Evolutionary conservation across 352 stramenopile species (phyloP), one percentile per base, ranked within the genome.

Genomic region (Pythium utonaiense): DNA sequence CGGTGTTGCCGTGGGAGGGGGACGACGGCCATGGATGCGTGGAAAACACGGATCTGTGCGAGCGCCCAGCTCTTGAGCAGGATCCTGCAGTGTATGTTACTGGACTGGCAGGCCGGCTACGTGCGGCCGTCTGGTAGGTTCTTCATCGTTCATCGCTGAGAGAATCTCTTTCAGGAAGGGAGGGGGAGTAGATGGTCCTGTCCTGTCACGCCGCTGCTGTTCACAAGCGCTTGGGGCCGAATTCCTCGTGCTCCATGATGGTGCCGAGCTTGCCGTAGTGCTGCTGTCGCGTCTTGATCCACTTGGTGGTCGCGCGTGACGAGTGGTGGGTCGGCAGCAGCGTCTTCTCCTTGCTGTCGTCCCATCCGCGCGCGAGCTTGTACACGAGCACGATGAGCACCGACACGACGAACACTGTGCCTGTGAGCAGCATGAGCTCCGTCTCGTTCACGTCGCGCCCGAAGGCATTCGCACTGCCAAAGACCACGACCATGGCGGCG

Each of bases 361-460:
- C 80, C 73, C 77, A 90, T 8, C 77, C 80, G 56, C 78, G 80
- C 48, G 80, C 77, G 38, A 88, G 69, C 66, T 90, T 90, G 74
- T 86, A 90, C 28, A 90, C 78, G 27, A 90, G 62, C 57, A 83
- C 80, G 30, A 90, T 70, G 22, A 90, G 67, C 69, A 90, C 71
- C 21, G 80, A 90, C 19, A 88, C 71, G 45, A 90, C 77, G 53
- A 90, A 90, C 34, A 90, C 75, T 6, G 80, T 90, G 9, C 74
- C 75, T 3, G 78, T 66, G 42, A 90, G 68, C 49, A 88, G 55
- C 64, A 88, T 74, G 76, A 86, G 86, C 62, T 90, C 78, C 41
- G 62, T 71, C 61, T 90, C 80, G 70, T 70, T 83, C 55, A 90
- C 66, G 67, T 88, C 80, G 54, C 69, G 78, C 25, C 80, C 80